Evolutionary conservation across 148 eudicot genomes (phyloP), one percentile per base, ranked within the genome.

Genomic region (Vaccinium darrowii): DNA sequence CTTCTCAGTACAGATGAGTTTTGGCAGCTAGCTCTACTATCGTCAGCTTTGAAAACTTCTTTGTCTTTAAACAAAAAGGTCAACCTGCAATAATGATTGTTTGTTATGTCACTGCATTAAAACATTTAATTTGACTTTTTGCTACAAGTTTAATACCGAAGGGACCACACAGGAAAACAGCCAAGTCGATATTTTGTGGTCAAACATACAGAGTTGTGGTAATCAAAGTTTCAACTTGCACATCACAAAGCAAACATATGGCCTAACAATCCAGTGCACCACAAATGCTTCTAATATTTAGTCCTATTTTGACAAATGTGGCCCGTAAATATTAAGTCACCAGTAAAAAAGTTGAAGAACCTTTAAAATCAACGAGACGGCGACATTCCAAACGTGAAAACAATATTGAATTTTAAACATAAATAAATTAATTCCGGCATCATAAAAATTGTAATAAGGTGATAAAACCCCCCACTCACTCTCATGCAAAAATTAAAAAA

Each of bases 41-140:
- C 83, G 76, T 63, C 79, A 14, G 78, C 50, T 76, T 69, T 1
- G 30, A 50, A 60, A 77, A 82, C 84, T 82, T 51, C 43, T 82
- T 18, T 6, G 63, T 51, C 50, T 82, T 82, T 19, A 27, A 67
- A 82, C 57, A 65, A 50, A 11, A 19, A 30, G 15, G 15, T 30
- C 78, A 53, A 83, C 67, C 84, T 73, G 84, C 69, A 60, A 33
- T 12, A 21, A 30, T 52, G 39, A 30, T 65, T 15, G 12, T 10
- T 72, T 19, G 50, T 25, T 67, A 23, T 39, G 53, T 36, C 9
- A 60, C 47, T 27, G 16, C 21, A 9, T 82, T 36, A 72, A 67
- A 23, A 13, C 43, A 12, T 67, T 25, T 8, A 23, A 23, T 23
- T 67, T 10, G 73, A 9, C 4, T 9, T 67, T 67, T 25, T 67